Base-by-base conservation (phyloP, 2,329 filamentous ascomycete genomes). In the Diaporthe caulivora region DNA sequence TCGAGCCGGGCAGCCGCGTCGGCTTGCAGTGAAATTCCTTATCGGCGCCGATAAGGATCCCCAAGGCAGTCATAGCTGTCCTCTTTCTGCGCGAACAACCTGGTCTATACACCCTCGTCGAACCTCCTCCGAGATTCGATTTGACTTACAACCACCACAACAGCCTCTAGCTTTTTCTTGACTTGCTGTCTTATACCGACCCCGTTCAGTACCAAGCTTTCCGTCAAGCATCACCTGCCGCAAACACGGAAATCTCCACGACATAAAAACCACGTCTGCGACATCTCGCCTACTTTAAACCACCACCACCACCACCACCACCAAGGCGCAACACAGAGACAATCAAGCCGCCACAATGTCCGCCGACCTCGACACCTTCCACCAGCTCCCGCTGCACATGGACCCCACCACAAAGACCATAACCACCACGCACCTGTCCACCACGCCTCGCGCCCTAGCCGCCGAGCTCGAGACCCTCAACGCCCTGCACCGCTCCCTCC, bases 341-440 rank as follows among this genome's bases (percentile, higher is more conserved):
- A 34, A n/a, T 6, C 15, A 21, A 40, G n/a, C 37, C 62, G 42
- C 34, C 40, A 67, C 44, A 18, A 75, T 75, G 73, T 67, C 71
- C 64, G 26, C 87, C n/a, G 87, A 91, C 80, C 84, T 87, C 77
- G 92, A 93, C 75, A 92, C 92, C 78, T 98, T 96, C 88, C 94
- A 92, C 78, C 91, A 95, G 79, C 92, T 97, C 80, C 94, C 95
- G 49, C 87, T 99, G 70, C 87, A 90, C 76, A 89, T 98, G 83
- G 93, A 98, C 86, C 90, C 94, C n/a, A 83, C 91, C 77, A 93
- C 93, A 80, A 97, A 98, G 86, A 87, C 92, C 78, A 88, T 98
- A 86, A 87, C 76, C 83, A 87, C 26, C 81, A 86, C 74, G n/a
- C 73, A 40, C 78, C 81, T 34, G 76, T 82, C 64, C 80, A 83